Base-by-base conservation (phyloP, 371 early-diverging fungal genomes). In the Mucor saturninus region DNA sequence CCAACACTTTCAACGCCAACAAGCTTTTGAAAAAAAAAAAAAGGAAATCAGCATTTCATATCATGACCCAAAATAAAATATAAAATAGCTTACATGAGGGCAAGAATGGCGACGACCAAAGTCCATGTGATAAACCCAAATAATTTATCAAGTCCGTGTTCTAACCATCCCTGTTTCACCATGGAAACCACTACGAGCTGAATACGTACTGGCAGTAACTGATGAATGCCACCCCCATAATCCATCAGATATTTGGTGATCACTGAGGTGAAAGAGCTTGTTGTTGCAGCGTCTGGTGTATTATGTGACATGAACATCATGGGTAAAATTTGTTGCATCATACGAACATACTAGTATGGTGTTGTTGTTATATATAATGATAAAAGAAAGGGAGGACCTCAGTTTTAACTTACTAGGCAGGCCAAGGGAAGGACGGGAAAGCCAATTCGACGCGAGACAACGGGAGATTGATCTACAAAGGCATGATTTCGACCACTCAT, bases 401-500 rank as follows among this genome's bases (percentile, higher is more conserved):
- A 21, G 21, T 21, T 21, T 21, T 21, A 21, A 28, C 76, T 84
- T 57, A 95, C 89, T 56, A 98, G 77, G 64, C 95, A 95, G 4
- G 93, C 91, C 35, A 98, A 71, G 0, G 98, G 97, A 31, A 97
- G 69, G 5, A 92, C 88, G 13, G 96, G 92, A 59, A 98, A 91
- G 15, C 97, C 98, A 61, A 98, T 91, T 2, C 96, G 83, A 2
- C 95, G 86, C 0, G 96, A 92, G 4, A 96, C 95, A 15, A 89
- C 85, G 0, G 93, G 92, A 4, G 95, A 93, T 64, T 90, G 92
- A 74, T 94, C 96, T 8, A 91, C 86, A 77, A 89, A 83, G 54
- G 73, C 75, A 63, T 74, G 70, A 53, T 68, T 54, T 31, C 64
- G 64, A 50, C 79, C 86, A 28, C 74, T 75, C 21, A 75, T 70